These are phyloP conservation scores for Clohesyomyces aquaticus DNA, from an alignment of 495 filamentous ascomycete genomes.

Conservation along the genomic window DNA sequence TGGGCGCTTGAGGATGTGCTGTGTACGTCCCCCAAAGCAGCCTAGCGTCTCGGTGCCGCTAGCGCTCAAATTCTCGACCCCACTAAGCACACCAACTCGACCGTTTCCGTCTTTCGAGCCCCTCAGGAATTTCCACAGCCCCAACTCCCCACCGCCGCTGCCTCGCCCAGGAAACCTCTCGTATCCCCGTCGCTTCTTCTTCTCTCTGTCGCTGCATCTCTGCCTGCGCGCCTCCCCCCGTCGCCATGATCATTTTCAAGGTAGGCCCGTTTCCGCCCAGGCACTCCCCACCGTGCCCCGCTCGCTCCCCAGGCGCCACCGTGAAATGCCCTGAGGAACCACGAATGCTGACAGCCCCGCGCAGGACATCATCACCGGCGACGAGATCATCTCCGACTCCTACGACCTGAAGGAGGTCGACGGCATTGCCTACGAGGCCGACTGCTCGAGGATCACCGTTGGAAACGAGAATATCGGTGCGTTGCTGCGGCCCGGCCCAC, in stretches of 20 bases:
- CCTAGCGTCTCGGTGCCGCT: constrained; percentile 19
- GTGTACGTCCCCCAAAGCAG: neutral
- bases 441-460: constrained; percentile 85
- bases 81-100: constrained; percentile 18
- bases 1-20: neutral
- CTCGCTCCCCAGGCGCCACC: constrained; percentile 16
- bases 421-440: constrained; percentile 77
- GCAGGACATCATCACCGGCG: constrained; percentile 85
- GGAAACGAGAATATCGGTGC: constrained; percentile 73
- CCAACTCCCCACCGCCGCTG: too few species aligned
- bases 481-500: constrained; percentile 40
- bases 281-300: constrained; percentile 9
- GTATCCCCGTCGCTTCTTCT: too few species aligned
- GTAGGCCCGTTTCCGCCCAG: constrained; percentile 52
- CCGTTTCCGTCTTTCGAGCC: constrained; percentile 8
- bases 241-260: constrained; percentile 90
- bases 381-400: constrained; percentile 96
- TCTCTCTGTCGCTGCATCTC: constrained; percentile 6
- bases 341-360: constrained; percentile 3
- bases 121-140: neutral
- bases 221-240: constrained; percentile 34
- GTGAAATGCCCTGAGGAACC: neutral
- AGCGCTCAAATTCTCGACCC: constrained; percentile 29
- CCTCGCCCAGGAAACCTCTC: too few species aligned
- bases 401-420: constrained; percentile 78